phyloP scores from a whole-genome alignment of 176 grass and related monocot genomes.

The Rhipidocladum racemiflorum region DNA sequence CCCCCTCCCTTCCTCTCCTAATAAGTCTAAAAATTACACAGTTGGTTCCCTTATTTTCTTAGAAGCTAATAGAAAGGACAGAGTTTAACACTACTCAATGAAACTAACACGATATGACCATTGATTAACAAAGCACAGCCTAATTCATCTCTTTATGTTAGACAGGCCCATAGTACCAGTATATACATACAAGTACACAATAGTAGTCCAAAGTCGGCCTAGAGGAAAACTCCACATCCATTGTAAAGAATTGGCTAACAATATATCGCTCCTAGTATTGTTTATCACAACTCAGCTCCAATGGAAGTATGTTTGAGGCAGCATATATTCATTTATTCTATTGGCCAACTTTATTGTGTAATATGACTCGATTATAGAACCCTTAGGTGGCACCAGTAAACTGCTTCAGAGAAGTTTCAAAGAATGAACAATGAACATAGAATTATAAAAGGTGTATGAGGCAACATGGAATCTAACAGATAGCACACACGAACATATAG shows the following conservation, averaged over 20 bases:
- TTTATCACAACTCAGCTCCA: background rate
- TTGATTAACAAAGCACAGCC: background rate
- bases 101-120: no score
- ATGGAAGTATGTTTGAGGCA: background rate
- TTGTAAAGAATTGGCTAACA: no score
- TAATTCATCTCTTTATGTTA: background rate
- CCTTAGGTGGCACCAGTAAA: background rate
- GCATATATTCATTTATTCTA: background rate
- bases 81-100: background rate
- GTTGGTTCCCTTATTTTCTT: background rate
- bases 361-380: background rate
- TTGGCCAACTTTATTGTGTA: background rate
- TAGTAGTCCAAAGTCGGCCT: no score
- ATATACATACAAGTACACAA: no score
- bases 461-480: background rate
- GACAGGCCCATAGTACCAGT: background rate
- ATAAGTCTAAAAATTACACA: background rate
- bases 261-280: no score
- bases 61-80: background rate
- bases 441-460: background rate
- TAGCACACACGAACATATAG: background rate
- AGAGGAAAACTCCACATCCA: no score
- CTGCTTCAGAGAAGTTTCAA: background rate
- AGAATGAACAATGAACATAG: background rate
- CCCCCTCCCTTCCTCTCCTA: no score